Evolutionary conservation across 768 basidiomycete genomes (phyloP), one percentile per base, ranked within the genome.

Genomic region (Termitomyces sp.): DNA sequence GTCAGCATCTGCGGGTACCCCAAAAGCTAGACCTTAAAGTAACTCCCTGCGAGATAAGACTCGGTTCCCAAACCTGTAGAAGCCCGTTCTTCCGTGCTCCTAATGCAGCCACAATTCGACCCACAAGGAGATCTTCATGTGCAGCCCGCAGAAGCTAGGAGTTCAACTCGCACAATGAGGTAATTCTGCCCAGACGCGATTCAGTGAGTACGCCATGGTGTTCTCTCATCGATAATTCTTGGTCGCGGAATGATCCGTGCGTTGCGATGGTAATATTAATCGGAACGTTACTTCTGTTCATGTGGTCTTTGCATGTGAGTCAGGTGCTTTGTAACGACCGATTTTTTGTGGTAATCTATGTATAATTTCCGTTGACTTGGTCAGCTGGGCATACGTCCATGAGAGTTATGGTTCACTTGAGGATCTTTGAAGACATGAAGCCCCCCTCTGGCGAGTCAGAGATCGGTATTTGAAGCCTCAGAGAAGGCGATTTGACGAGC

Each of bases 71-170:
- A 20, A 35, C 16, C 46, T 41, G 44, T 10, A 40, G 44, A 50
- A 52, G 46, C 4, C 18, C 6, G 47, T 16, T 13, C 14, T 43
- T 47, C 48, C 26, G 44, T 52, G 55, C 58, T 60, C 62, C 56
- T 63, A 41, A 57, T 63, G 47, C 60, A 53, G 36, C 58, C 47
- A 55, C 52, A 59, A 30, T 28, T 26, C 33, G 28, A 47, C 23
- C 58, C 41, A 54, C 44, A 51, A 48, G 58, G 55, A 47, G 58
- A 59, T 57, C 62, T 59, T 60, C 51, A 36, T 32, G 40, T 47
- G 26, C 52, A 57, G 46, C 49, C 46, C 49, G 44, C 35, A 16
- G 57, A 62, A 51, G 33, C 36, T 35, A 47, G 48, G 32, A 30
- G 54, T 8, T 5, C 47, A 26, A 36, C 43, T 44, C 26, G 20